Percentiles rank a stretch among this genome's conserved stretches.
Conservation (phyloP, 2,329 filamentous ascomycete species). For the Penicillium sp. region DNA sequence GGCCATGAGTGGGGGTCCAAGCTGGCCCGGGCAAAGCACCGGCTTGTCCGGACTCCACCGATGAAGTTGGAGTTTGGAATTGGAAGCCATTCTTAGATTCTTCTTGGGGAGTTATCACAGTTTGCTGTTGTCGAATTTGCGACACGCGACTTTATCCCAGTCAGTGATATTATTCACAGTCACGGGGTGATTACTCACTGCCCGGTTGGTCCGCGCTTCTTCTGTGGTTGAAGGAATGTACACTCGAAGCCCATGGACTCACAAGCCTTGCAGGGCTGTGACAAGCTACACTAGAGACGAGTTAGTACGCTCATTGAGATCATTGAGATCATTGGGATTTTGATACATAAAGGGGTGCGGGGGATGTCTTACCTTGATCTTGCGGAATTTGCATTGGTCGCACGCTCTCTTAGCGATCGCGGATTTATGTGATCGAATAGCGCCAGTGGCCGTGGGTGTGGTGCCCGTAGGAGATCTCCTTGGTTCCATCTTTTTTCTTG, state of each 20-base stretch:
- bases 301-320: not conserved
- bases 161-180: constrained; percentile 9
- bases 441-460: constrained; percentile 9
- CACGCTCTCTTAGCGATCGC: constrained; percentile 40
- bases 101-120: constrained; percentile 18
- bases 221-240: constrained; percentile 45
- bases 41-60: constrained; percentile 20
- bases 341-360: not conserved
- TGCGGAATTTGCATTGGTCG: constrained; percentile 45
- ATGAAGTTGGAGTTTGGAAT: constrained; percentile 25
- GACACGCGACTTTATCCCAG: constrained; percentile 34
- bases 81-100: constrained; percentile 22
- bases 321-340: not conserved
- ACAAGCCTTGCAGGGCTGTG: constrained; percentile 41
- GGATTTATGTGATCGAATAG: constrained; percentile 29
- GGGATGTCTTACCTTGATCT: constrained; percentile 34
- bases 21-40: constrained; percentile 23
- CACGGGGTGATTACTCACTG: constrained; percentile 31
- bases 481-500: constrained; percentile 20
- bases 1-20: constrained; percentile 23
- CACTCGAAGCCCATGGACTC: constrained; percentile 42
- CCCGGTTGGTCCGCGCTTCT: constrained; percentile 43
- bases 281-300: constrained; percentile 39
- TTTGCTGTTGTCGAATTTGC: constrained; percentile 41
- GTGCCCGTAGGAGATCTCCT: constrained; percentile 21